phyloP scores from a whole-genome alignment of 1,284 basidiomycete species.

The Dichomitus squalens region DNA sequence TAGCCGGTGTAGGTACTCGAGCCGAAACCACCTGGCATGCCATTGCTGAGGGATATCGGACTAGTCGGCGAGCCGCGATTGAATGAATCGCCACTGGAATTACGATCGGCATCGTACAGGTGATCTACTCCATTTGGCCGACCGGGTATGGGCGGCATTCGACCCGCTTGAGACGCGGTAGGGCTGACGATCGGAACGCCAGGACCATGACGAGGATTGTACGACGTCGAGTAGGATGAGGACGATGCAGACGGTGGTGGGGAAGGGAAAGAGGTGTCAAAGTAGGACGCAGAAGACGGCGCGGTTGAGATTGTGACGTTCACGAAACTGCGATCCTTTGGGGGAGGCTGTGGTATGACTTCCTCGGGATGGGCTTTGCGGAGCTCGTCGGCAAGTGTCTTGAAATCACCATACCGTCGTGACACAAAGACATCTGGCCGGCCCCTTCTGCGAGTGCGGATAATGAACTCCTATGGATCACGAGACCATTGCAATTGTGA shows the following conservation, averaged over 20 bases:
- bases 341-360: slow-evolving; percentile 76
- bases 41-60: slow-evolving; percentile 14
- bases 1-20: slow-evolving; percentile 1
- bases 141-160: slow-evolving; percentile 4
- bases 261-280: slow-evolving; percentile 5
- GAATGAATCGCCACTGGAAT: slow-evolving; percentile 30
- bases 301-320: slow-evolving; percentile 41
- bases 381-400: slow-evolving; percentile 84
- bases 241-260: slow-evolving; percentile 15
- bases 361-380: slow-evolving; percentile 83
- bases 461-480: slow-evolving; percentile 82
- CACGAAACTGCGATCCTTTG: slow-evolving; percentile 83
- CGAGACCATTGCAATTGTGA: background rate
- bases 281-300: slow-evolving; percentile 6
- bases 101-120: slow-evolving; percentile 25
- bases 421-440: slow-evolving; percentile 86
- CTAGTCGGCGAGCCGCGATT: slow-evolving; percentile 23
- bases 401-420: slow-evolving; percentile 94
- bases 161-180: slow-evolving; percentile 8
- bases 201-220: slow-evolving; percentile 4
- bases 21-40: background rate
- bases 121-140: slow-evolving; percentile 18
- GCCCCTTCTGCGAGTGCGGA: slow-evolving; percentile 80
- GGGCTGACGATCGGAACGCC: slow-evolving; percentile 16
- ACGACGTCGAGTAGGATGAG: slow-evolving; percentile 5